These are phyloP conservation scores for Sideroxylon spinosum DNA, from an alignment of 179 eudicot genomes.

Conservation along the genomic window DNA sequence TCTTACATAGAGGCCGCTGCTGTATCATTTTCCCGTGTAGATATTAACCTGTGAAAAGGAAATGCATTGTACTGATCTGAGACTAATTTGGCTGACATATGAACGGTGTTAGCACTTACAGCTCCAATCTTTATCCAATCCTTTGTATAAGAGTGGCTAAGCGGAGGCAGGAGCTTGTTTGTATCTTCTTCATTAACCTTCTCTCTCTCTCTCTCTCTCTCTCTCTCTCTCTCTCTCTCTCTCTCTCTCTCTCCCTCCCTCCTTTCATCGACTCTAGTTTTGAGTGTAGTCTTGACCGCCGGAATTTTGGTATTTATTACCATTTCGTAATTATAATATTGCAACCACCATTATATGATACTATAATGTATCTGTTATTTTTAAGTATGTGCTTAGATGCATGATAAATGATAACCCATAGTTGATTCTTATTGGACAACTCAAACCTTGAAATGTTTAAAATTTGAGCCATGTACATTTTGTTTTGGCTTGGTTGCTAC, in stretches of 20 bases:
- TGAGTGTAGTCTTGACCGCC: neutral
- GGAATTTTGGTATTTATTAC: slow-evolving; percentile 5
- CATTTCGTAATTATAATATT: neutral
- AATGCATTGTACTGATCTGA: neutral
- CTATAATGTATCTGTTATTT: neutral
- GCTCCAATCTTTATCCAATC: too few relatives aligned
- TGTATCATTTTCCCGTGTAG: neutral
- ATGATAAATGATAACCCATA: neutral
- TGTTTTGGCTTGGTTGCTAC: too few relatives aligned
- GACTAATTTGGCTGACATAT: neutral
- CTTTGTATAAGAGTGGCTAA: too few relatives aligned
- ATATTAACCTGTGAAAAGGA: slow-evolving; percentile 5
- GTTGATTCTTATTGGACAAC: neutral
- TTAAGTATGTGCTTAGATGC: neutral
- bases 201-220: too few relatives aligned
- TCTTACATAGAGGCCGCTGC: neutral
- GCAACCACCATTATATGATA: neutral
- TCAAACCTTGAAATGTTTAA: neutral
- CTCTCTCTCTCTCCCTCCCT: neutral
- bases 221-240: too few relatives aligned
- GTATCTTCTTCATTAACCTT: neutral
- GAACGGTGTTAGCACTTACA: neutral
- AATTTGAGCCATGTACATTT: too few relatives aligned
- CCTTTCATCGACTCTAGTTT: neutral
- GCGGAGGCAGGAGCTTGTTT: slow-evolving; percentile 7